Percentiles rank a stretch among this genome's conserved stretches.
Conservation (phyloP, 495 filamentous ascomycete genomes). For the Trichocladium antarcticum region DNA sequence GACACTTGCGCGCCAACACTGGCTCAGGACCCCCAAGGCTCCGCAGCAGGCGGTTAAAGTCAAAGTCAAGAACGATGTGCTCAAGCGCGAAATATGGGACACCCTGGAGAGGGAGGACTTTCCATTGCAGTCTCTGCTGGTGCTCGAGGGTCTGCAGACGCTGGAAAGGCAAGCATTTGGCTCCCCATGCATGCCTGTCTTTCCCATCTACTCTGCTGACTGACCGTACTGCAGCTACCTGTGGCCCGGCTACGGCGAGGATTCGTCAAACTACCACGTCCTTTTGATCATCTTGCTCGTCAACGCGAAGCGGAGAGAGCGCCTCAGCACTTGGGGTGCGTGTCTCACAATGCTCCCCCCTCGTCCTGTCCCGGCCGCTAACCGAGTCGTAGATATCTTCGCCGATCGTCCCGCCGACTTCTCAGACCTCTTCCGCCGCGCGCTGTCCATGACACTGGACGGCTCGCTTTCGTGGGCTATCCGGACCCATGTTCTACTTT, state of each 20-base stretch:
- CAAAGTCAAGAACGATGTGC: slow-evolving; percentile 72
- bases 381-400: slow-evolving; percentile 47
- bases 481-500: slow-evolving; percentile 69
- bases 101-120: slow-evolving; percentile 71
- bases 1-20: slow-evolving; percentile 71
- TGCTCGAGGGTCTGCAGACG: slow-evolving; percentile 81
- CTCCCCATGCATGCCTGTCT: neutral
- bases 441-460: slow-evolving; percentile 83
- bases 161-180: slow-evolving; percentile 58
- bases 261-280: slow-evolving; percentile 82
- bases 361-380: neutral
- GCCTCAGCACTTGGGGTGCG: slow-evolving; percentile 67
- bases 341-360: neutral
- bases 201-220: slow-evolving; percentile 12
- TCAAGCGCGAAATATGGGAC: slow-evolving; percentile 89
- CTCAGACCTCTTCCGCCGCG: slow-evolving; percentile 78
- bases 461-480: slow-evolving; percentile 56
- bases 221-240: slow-evolving; percentile 55
- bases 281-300: slow-evolving; percentile 73
- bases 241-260: slow-evolving; percentile 86
- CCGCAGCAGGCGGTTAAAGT: slow-evolving; percentile 33
- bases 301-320: slow-evolving; percentile 79
- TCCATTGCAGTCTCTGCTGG: slow-evolving; percentile 60
- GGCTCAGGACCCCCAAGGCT: slow-evolving; percentile 57
- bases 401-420: slow-evolving; percentile 68